Conservation (phyloP, 2,329 filamentous ascomycete genomes). For the Gremmenia infestans region DNA sequence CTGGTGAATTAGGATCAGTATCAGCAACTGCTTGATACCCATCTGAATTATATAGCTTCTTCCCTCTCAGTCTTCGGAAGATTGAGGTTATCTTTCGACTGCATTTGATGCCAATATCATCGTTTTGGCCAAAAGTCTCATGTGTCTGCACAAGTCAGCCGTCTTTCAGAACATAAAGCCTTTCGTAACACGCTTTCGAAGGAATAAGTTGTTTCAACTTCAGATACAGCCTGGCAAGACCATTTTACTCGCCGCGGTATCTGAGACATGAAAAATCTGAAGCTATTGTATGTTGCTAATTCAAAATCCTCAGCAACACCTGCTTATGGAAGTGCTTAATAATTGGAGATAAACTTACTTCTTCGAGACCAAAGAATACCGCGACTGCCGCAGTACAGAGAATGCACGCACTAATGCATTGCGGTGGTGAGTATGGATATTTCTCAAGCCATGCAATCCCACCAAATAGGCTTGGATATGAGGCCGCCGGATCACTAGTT, state of each 20-base stretch:
- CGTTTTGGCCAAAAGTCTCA: conserved; percentile 29
- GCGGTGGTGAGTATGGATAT: conserved; percentile 42
- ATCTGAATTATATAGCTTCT: neutral
- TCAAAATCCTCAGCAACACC: neutral
- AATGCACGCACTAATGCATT: conserved; percentile 35
- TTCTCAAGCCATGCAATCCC: conserved; percentile 36
- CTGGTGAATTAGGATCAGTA: conserved; percentile 6
- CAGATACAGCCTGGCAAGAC: no score
- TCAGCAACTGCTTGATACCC: conserved; percentile 7
- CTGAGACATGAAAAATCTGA: no score
- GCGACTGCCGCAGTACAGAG: conserved; percentile 30
- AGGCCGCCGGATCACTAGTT: conserved; percentile 39
- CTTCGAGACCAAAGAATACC: conserved; percentile 34
- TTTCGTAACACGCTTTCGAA: neutral
- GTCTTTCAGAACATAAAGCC: neutral
- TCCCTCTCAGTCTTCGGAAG: conserved; percentile 12
- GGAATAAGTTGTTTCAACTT: no score
- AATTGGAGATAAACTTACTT: conserved; percentile 16
- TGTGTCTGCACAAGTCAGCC: conserved; percentile 32
- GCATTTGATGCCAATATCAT: conserved; percentile 26
- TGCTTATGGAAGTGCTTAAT: neutral
- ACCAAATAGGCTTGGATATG: conserved; percentile 37
- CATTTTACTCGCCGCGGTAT: no score
- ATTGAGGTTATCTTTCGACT: conserved; percentile 18
- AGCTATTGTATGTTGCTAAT: no score